phyloP scores from a whole-genome alignment of 768 basidiomycete genomes.

The Boletus pseudo-olivaceus region DNA sequence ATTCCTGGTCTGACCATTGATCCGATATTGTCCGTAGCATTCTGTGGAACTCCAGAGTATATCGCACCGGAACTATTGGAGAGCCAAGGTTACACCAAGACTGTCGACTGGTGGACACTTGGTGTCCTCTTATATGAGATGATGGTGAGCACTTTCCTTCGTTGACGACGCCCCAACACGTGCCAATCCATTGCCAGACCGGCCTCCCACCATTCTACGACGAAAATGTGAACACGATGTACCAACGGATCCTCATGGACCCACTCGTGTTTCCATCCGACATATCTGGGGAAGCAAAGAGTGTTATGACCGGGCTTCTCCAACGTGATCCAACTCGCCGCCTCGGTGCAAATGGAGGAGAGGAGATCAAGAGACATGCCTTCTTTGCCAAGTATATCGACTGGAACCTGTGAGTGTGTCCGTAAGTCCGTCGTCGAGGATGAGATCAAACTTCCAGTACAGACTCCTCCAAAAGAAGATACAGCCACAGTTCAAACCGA shows the following conservation, averaged over 20 bases:
- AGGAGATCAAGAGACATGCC: slow-evolving; percentile 93
- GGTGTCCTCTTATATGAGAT: slow-evolving; percentile 97
- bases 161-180: not conserved
- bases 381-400: slow-evolving; percentile 95
- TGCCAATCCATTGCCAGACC: slow-evolving; percentile 46
- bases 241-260: slow-evolving; percentile 91
- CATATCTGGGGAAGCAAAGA: slow-evolving; percentile 82
- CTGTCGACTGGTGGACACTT: slow-evolving; percentile 99
- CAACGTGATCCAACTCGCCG: slow-evolving; percentile 84
- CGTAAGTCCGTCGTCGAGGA: not conserved
- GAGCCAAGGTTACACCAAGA: slow-evolving; percentile 95
- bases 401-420: slow-evolving; percentile 64
- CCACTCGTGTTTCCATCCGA: slow-evolving; percentile 90
- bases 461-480: slow-evolving; percentile 91
- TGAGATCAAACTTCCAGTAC: slow-evolving; percentile 2
- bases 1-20: not conserved
- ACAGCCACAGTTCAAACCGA: slow-evolving; percentile 96
- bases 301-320: slow-evolving; percentile 83
- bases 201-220: slow-evolving; percentile 98
- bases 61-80: slow-evolving; percentile 96
- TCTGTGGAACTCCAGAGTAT: slow-evolving; percentile 98
- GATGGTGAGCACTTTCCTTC: slow-evolving; percentile 53
- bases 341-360: slow-evolving; percentile 89
- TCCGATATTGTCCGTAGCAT: slow-evolving; percentile 47
- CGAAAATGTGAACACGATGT: slow-evolving; percentile 98